These are phyloP conservation scores for Tetrahymena elliotti DNA, from an alignment of 73 alveolate species.

Conservation along the genomic window DNA sequence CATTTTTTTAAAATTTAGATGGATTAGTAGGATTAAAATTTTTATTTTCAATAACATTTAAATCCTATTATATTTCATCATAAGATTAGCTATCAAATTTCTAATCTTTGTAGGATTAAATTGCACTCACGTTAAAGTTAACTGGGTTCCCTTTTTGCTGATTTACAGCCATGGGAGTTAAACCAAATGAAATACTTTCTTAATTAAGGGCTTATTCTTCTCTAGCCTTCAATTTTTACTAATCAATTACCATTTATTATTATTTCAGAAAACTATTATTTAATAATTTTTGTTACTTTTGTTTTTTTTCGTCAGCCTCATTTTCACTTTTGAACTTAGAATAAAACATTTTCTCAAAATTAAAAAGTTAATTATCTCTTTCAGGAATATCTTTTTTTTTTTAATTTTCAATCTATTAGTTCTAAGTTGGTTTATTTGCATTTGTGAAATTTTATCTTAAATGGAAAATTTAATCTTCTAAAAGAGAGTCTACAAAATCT, in stretches of 20 bases:
- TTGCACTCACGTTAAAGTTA: not conserved
- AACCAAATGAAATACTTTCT: not conserved
- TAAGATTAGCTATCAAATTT: not conserved
- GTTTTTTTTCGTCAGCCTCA: not conserved
- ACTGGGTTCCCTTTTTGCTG: not conserved
- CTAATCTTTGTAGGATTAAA: not conserved
- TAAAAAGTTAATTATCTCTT: not conserved
- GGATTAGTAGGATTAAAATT: not conserved
- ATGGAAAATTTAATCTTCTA: not conserved
- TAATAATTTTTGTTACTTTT: not conserved
- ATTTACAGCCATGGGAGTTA: not conserved
- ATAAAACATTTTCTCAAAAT: not conserved
- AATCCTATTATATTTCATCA: not conserved
- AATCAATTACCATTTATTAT: not conserved
- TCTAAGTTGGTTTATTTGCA: not conserved
- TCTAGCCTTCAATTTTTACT: not conserved
- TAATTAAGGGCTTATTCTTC: not conserved
- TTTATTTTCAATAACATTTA: not conserved
- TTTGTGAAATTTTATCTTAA: not conserved
- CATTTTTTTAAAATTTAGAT: not conserved
- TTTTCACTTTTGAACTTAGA: not conserved
- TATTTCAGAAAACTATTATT: not conserved
- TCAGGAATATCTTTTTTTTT: not conserved
- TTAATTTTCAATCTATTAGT: not conserved
- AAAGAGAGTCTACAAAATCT: not conserved